These are phyloP conservation scores for Meyerozyma smithsonii DNA, from an alignment of 1,139 yeast species.

Conservation along the genomic window DNA sequence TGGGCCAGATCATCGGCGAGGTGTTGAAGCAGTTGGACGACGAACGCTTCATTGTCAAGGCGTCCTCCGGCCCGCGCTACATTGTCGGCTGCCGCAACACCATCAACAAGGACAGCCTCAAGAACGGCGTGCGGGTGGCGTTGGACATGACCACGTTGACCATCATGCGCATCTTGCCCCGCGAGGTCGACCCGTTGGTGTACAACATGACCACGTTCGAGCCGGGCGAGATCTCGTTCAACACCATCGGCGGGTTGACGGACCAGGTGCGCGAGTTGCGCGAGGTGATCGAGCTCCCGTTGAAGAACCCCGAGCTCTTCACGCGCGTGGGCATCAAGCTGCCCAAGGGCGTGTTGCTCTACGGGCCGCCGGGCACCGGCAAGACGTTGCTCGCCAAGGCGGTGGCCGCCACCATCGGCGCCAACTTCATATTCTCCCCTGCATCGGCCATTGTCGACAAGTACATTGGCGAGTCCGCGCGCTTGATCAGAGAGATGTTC, in stretches of 20 bases:
- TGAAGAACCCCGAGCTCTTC: constrained; percentile 95
- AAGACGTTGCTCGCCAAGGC: constrained; percentile 95
- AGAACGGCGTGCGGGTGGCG: constrained; percentile 95
- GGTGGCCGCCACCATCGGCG: constrained; percentile 98
- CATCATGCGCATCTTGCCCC: constrained; percentile 93
- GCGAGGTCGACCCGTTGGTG: constrained; percentile 98
- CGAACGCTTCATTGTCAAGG: constrained; percentile 93
- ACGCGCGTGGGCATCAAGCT: constrained; percentile 95
- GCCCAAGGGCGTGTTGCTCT: constrained; percentile 93
- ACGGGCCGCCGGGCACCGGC: constrained; percentile 99
- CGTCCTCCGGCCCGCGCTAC: constrained; percentile 95
- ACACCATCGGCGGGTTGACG: constrained; percentile 93
- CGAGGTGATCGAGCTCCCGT: constrained; percentile 95
- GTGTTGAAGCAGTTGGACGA: constrained; percentile 94
- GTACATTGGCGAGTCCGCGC: constrained; percentile 96
- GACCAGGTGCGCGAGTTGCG: constrained; percentile 96
- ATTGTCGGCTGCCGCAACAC: constrained; percentile 97
- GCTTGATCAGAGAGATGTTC: constrained; percentile 97
- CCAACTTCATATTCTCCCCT: constrained; percentile 95
- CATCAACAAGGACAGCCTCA: constrained; percentile 73
- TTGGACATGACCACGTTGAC: constrained; percentile 97
- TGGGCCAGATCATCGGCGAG: constrained; percentile 97
- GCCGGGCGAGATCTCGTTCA: constrained; percentile 93
- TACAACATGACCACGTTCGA: constrained; percentile 98
- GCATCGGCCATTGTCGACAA: constrained; percentile 98